Evolutionary conservation across 1,284 basidiomycete species (phyloP), one percentile per base, ranked within the genome.

Genomic region (Marasmius oreades): DNA sequence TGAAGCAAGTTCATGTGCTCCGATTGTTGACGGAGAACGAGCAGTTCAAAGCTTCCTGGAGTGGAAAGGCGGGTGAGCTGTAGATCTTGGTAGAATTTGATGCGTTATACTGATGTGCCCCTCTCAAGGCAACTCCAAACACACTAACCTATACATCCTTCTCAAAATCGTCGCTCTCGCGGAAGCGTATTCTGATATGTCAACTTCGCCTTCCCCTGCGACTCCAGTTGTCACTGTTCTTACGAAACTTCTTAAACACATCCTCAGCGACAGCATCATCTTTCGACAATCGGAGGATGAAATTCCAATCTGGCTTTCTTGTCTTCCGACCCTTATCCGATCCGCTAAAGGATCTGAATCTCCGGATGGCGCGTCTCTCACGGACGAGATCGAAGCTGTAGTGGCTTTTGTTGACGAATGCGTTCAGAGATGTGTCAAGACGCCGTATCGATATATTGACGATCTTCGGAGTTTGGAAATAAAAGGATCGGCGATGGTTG

Each of bases 401-500:
- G 73, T 92, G 3, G 64, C 74, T 0, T 95, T 97, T 72, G 62
- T 97, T 12, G 95, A 98, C 63, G 92, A 95, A 47, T 96, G 92
- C 65, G 76, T 91, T 6, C 86, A 90, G 55, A 81, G 92, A n/a
- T 93, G 88, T 62, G 66, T 88, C 60, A 94, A 92, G 72, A 90
- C 88, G 0, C 91, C 93, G 0, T 92, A 95, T 69, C 82, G 86
- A 36, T 98, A 97, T 67, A 78, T 96, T 55, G 95, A 98, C 65
- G 85, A 87, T 11, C 68, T 81, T 55, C 75, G 77, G 26, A 33
- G 59, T 52, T 28, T 46, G 55, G 1, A 52, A 59, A 22, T 28
- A 55, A 59, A 7, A 43, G 47, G 20, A 34, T 22, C 23, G 16
- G 44, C 14, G 10, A 44, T 44, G 34, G 36, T 20, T 62, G 4